Percentiles rank a stretch among this genome's conserved stretches.
Conservation (phyloP, 371 early-diverging fungal genomes). For the Mucor irregularis region DNA sequence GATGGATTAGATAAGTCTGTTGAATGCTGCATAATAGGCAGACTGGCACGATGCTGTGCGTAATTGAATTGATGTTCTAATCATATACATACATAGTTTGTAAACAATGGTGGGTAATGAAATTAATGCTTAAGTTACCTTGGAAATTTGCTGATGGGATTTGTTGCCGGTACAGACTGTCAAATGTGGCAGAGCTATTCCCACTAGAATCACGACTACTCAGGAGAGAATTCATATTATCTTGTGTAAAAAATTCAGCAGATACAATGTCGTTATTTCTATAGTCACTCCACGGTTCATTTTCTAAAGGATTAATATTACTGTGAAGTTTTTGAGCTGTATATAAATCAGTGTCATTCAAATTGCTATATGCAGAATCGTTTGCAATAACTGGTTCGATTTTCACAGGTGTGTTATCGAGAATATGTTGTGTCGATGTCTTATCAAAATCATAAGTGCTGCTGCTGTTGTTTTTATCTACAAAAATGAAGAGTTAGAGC, state of each 20-base stretch:
- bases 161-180: too few relatives aligned
- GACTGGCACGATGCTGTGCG: slow-evolving; percentile 5
- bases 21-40: slow-evolving; percentile 2
- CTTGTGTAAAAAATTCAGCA: too few relatives aligned
- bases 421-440: background rate
- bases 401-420: background rate
- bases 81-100: background rate
- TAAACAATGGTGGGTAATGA: background rate
- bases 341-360: background rate
- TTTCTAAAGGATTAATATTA: too few relatives aligned
- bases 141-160: background rate
- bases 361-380: background rate
- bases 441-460: background rate
- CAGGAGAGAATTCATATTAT: background rate
- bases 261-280: too few relatives aligned
- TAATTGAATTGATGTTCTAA: background rate
- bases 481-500: too few relatives aligned
- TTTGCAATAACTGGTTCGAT: background rate
- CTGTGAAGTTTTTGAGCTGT: too few relatives aligned
- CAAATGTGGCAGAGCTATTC: too few relatives aligned
- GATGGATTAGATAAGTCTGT: background rate
- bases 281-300: too few relatives aligned
- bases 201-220: too few relatives aligned
- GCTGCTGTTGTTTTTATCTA: background rate
- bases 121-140: too few relatives aligned